Conservation (phyloP, 257 asterid species). For the Solanum arcanum region DNA sequence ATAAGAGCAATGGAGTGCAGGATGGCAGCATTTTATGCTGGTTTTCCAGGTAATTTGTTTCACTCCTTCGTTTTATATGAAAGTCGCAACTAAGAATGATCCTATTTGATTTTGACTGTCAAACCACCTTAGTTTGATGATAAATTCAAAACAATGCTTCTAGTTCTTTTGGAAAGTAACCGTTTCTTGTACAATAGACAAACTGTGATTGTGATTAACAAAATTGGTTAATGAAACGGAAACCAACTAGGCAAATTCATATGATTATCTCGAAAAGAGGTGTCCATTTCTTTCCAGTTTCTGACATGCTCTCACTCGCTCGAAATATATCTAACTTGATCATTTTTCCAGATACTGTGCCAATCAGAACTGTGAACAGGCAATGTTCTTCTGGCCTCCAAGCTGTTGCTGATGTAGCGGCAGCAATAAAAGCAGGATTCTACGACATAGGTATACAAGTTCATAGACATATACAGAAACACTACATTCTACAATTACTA, state of each 20-base stretch:
- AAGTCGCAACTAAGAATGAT: neutral
- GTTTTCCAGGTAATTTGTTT: constrained; percentile 65
- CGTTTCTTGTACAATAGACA: neutral
- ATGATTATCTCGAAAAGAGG: neutral
- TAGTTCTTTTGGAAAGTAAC: neutral
- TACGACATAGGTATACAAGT: constrained; percentile 59
- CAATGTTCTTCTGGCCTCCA: constrained; percentile 96
- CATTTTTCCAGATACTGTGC: constrained; percentile 50
- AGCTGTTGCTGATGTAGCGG: constrained; percentile 95
- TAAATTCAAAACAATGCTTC: neutral
- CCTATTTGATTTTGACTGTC: neutral
- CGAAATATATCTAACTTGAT: neutral
- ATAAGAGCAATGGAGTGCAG: constrained; percentile 79
- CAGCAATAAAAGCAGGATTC: constrained; percentile 80
- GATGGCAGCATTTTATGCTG: constrained; percentile 88
- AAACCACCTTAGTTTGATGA: neutral
- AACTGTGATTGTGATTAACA: neutral
- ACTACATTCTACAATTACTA: neutral
- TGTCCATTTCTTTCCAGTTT: neutral
- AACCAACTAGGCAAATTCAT: neutral
- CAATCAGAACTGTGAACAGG: constrained; percentile 80
- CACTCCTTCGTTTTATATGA: neutral
- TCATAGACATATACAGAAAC: neutral
- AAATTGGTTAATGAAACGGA: neutral
- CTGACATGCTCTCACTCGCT: neutral